Evolutionary conservation across 805 yeast genomes (phyloP).

Genomic region (Nakazawaea populi): DNA sequence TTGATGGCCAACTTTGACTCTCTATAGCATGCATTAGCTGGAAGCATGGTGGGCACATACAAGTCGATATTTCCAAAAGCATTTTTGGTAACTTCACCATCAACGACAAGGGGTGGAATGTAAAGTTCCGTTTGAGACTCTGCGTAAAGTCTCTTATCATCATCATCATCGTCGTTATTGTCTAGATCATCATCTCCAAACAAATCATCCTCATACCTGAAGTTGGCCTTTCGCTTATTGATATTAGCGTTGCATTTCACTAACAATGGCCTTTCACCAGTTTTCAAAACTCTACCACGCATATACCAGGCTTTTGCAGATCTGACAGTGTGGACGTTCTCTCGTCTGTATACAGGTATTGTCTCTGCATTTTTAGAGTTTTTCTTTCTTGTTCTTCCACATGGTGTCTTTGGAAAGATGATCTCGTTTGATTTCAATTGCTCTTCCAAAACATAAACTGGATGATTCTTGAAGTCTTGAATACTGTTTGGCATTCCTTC

Average conservation of each 20-base stretch:
- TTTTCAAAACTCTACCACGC: slow-evolving; percentile 66
- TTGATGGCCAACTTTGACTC: slow-evolving; percentile 46
- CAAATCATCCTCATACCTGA: slow-evolving; percentile 20
- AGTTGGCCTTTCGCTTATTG: slow-evolving; percentile 16
- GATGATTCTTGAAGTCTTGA: slow-evolving; percentile 83
- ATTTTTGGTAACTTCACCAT: slow-evolving; percentile 70
- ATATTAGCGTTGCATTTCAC: slow-evolving; percentile 21
- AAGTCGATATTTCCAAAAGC: slow-evolving; percentile 82
- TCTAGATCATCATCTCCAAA: slow-evolving; percentile 22
- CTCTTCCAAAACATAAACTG: slow-evolving; percentile 72
- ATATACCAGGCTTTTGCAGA: slow-evolving; percentile 86
- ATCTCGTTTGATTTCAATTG: slow-evolving; percentile 73
- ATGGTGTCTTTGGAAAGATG: slow-evolving; percentile 57
- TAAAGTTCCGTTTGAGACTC: slow-evolving; percentile 71
- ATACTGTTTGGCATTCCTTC: slow-evolving; percentile 89
- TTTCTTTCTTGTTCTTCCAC: slow-evolving; percentile 64
- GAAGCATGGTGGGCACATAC: slow-evolving; percentile 76
- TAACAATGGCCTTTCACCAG: slow-evolving; percentile 65
- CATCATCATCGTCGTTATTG: slow-evolving; percentile 48
- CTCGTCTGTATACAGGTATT: slow-evolving; percentile 62
- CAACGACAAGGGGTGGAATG: slow-evolving; percentile 55
- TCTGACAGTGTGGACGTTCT: slow-evolving; percentile 54
- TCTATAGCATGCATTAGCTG: slow-evolving; percentile 66
- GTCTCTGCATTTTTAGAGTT: slow-evolving; percentile 31
- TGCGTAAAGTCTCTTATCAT: slow-evolving; percentile 57